Evolutionary conservation across 2,329 filamentous ascomycete species (phyloP).

Genomic region (Diaporthe sp.): DNA sequence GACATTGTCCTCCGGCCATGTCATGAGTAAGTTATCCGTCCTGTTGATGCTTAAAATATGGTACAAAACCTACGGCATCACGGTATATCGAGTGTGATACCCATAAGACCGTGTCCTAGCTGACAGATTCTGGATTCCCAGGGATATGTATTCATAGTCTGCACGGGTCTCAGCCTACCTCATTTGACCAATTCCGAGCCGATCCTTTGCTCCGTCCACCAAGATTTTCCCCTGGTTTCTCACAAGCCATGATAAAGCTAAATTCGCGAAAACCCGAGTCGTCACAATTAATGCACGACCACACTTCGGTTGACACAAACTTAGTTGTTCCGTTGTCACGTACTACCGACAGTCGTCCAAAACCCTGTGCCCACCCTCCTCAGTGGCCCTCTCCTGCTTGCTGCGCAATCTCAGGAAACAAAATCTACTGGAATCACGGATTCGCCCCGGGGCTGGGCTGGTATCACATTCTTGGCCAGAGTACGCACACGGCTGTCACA

Average conservation of each 20-base stretch:
- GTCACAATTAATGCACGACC: not conserved
- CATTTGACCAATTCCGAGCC: not conserved
- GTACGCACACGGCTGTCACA: too few relatives aligned
- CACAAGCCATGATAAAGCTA: not conserved
- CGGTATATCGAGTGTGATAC: not conserved
- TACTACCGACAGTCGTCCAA: not conserved
- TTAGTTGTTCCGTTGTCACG: not conserved
- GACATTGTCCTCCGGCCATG: not conserved
- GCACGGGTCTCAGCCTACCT: not conserved
- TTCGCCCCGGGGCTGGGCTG: not conserved
- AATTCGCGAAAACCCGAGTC: not conserved
- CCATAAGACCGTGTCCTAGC: too few relatives aligned
- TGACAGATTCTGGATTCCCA: not conserved
- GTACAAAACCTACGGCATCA: not conserved
- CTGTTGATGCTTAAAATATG: too few relatives aligned
- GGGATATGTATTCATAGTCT: not conserved
- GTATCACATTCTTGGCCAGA: not conserved
- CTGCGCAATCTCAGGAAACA: not conserved
- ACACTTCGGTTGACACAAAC: not conserved
- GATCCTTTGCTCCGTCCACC: not conserved
- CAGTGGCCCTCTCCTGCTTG: not conserved
- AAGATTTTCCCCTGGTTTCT: not conserved
- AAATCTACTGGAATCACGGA: not conserved
- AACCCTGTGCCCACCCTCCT: not conserved
- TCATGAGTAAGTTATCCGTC: not conserved